A percentile compares a stretch with the other conserved stretches of the same genome.
Evolutionary conservation across 176 grass and related monocot genomes (phyloP).

Genomic region (Poa annua): DNA sequence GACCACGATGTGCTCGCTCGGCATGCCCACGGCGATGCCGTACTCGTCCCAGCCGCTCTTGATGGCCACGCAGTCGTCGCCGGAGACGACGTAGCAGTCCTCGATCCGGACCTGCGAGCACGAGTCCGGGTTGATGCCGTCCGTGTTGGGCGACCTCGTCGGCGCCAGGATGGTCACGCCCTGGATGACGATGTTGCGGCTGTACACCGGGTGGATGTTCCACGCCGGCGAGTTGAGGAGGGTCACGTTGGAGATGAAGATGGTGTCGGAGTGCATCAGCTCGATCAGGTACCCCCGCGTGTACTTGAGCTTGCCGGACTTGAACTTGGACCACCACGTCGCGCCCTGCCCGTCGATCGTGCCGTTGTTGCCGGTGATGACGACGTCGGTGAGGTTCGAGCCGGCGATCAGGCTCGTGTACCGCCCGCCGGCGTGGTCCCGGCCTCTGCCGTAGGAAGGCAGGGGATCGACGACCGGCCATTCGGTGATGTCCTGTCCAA

Average conservation of each 20-base stretch:
- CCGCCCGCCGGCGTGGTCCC: constrained; percentile 72
- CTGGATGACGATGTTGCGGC: constrained; percentile 78
- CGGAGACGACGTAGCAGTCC: constrained; percentile 96
- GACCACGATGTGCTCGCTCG: constrained; percentile 79
- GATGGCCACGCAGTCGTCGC: constrained; percentile 96
- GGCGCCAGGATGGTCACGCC: constrained; percentile 86
- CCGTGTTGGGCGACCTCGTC: constrained; percentile 76
- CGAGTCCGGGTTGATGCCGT: constrained; percentile 98
- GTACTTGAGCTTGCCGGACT: constrained; percentile 83
- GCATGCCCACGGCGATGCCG: constrained; percentile 84
- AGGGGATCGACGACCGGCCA: constrained; percentile 84
- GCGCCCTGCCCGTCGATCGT: constrained; percentile 87
- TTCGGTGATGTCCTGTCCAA: constrained; percentile 48
- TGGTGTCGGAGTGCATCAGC: constrained; percentile 59
- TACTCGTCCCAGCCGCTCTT: constrained; percentile 99
- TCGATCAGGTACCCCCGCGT: constrained; percentile 86
- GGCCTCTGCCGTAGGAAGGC: constrained; percentile 84
- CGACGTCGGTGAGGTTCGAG: constrained; percentile 74
- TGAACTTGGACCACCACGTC: constrained; percentile 90
- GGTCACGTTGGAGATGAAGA: constrained; percentile 90
- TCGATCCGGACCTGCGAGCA: constrained; percentile 86
- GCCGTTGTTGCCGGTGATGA: constrained; percentile 82
- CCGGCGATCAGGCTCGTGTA: constrained; percentile 90
- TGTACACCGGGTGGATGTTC: constrained; percentile 97
- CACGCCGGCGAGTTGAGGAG: constrained; percentile 85